Evolutionary conservation across 441 rosid genomes (phyloP).

Genomic region (Raphanus hybrid): DNA sequence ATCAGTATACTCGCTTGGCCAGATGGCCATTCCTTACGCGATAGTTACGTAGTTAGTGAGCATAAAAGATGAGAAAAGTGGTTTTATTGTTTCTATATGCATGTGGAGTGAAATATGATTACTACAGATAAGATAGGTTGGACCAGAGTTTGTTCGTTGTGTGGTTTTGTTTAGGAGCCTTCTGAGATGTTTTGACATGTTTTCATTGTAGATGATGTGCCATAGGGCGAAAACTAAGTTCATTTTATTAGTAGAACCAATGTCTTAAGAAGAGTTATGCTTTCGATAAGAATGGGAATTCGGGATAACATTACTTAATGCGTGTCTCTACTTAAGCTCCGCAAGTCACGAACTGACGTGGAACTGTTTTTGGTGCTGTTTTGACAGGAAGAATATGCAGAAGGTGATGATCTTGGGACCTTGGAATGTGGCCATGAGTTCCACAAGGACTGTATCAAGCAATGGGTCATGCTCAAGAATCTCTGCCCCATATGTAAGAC

Average conservation of each 20-base stretch:
- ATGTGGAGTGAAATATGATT: background rate
- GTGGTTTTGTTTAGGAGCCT: background rate
- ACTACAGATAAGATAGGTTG: background rate
- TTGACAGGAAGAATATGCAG: constrained; percentile 69
- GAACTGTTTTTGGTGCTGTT: constrained; percentile 13
- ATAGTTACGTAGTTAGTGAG: background rate
- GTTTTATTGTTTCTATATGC: background rate
- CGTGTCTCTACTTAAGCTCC: background rate
- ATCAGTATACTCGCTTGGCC: background rate
- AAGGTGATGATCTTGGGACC: constrained; percentile 72
- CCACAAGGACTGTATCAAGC: constrained; percentile 80
- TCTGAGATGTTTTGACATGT: background rate
- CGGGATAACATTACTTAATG: background rate
- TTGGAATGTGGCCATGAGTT: constrained; percentile 85
- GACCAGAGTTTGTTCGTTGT: background rate
- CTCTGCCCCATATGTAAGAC: constrained; percentile 88
- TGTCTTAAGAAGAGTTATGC: background rate
- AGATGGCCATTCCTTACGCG: background rate
- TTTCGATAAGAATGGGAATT: background rate
- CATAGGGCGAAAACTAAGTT: background rate
- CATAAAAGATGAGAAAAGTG: background rate
- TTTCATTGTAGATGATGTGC: background rate
- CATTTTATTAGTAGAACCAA: too few relatives aligned
- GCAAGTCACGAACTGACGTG: constrained; percentile 7
- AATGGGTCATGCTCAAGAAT: constrained; percentile 83